phyloP scores from a whole-genome alignment of 495 filamentous ascomycete genomes.

The Cairneyella variabilis region DNA sequence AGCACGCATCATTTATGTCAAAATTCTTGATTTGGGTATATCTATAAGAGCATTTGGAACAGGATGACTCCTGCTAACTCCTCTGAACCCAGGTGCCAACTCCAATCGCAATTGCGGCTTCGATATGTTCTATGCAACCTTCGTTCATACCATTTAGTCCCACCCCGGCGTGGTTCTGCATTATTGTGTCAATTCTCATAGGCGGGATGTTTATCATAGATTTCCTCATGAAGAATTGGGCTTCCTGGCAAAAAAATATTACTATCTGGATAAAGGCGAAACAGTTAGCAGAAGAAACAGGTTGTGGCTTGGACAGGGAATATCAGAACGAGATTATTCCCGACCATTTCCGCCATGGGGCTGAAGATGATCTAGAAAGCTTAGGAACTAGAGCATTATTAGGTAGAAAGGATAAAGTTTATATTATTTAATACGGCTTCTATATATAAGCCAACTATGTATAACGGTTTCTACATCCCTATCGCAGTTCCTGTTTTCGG shows the following conservation, averaged over 20 bases:
- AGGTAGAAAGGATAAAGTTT: neutral
- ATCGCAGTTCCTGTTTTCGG: no score
- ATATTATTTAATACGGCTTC: neutral
- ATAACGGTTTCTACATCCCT: no score
- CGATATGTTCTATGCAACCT: conserved; percentile 3
- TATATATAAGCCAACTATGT: no score
- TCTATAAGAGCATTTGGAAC: neutral
- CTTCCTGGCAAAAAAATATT: conserved; percentile 1
- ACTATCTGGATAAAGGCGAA: neutral
- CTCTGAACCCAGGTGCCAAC: neutral
- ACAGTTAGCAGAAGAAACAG: neutral
- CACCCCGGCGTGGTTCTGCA: neutral
- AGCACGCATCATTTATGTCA: neutral
- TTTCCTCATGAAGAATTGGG: conserved; percentile 1
- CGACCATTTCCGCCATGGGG: neutral
- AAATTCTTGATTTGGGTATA: neutral
- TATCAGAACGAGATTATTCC: neutral
- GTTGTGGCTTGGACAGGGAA: neutral
- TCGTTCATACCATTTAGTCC: neutral
- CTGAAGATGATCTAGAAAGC: neutral
- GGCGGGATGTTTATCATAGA: conserved; percentile 1
- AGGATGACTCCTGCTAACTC: neutral
- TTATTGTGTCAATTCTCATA: neutral
- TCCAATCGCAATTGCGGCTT: neutral
- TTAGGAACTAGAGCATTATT: neutral